These are phyloP conservation scores for Colletotrichum sp. DNA, from an alignment of 2,329 filamentous ascomycete species.

Conservation along the genomic window DNA sequence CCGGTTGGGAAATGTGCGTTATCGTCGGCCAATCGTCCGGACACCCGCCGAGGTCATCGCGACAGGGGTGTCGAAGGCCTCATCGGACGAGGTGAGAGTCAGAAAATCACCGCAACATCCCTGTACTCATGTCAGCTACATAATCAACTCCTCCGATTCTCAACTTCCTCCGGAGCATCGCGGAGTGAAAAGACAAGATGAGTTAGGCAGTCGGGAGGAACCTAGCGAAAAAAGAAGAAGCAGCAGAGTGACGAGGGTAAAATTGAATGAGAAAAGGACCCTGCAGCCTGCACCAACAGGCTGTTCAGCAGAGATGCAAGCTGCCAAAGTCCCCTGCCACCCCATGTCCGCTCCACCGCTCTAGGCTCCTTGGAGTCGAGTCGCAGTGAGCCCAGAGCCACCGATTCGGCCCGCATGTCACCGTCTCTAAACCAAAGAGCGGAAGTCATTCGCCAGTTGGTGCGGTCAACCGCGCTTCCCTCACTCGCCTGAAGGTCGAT, in stretches of 20 bases:
- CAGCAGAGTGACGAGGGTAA: background rate
- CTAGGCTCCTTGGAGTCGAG: background rate
- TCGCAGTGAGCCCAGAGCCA: conserved; percentile 11
- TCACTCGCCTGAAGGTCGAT: background rate
- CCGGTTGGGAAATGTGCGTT: background rate
- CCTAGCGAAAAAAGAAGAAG: background rate
- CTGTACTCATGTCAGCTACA: background rate
- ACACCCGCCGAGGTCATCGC: background rate
- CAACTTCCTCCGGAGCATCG: background rate
- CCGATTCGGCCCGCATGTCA: conserved; percentile 7
- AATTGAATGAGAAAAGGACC: background rate
- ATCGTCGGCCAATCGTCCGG: conserved; percentile 13
- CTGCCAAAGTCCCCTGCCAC: background rate
- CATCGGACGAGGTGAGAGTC: background rate
- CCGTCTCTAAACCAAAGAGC: background rate
- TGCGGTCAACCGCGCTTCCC: background rate
- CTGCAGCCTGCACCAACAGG: background rate
- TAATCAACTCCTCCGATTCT: background rate
- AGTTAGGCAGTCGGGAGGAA: background rate
- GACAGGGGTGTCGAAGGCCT: conserved; percentile 3
- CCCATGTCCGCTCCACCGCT: background rate
- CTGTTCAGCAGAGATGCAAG: background rate
- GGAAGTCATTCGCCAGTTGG: background rate
- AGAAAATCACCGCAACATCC: background rate
- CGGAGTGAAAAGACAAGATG: background rate